Evolutionary conservation across 768 basidiomycete genomes (phyloP).

Genomic region (Gyrodon lividus): DNA sequence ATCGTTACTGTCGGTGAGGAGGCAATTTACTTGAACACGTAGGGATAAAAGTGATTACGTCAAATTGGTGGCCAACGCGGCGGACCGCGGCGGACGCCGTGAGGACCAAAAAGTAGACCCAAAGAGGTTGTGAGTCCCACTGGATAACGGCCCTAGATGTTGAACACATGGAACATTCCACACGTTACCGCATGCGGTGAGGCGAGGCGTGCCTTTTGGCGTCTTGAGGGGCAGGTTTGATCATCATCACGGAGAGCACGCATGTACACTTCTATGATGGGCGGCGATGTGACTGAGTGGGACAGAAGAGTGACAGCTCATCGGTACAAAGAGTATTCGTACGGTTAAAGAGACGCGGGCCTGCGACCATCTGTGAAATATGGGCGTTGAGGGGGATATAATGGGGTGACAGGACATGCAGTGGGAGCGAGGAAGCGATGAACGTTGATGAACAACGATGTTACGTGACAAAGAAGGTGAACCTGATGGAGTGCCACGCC

Average conservation of each 20-base stretch:
- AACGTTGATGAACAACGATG: not conserved
- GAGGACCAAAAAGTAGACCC: slow-evolving; percentile 13
- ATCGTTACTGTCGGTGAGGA: slow-evolving; percentile 22
- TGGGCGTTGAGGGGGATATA: slow-evolving; percentile 1
- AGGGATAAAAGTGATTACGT: slow-evolving; percentile 18
- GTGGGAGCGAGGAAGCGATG: slow-evolving; percentile 15
- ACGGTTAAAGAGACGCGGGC: not conserved
- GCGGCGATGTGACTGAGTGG: not conserved
- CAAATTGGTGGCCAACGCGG: slow-evolving; percentile 6
- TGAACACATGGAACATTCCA: slow-evolving; percentile 9
- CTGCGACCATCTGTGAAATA: slow-evolving; percentile 10
- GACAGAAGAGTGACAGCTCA: not conserved
- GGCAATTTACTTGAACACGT: slow-evolving; percentile 1
- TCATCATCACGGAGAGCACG: slow-evolving; percentile 1
- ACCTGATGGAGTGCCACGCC: slow-evolving; percentile 8
- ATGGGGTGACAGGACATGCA: slow-evolving; percentile 6
- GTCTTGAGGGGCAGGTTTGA: not conserved
- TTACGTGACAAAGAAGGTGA: not conserved
- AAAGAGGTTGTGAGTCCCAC: slow-evolving; percentile 11
- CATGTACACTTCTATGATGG: slow-evolving; percentile 6
- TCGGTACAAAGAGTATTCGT: slow-evolving; percentile 2
- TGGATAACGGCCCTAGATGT: slow-evolving; percentile 13
- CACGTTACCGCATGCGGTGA: slow-evolving; percentile 11
- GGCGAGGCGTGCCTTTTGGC: slow-evolving; percentile 9
- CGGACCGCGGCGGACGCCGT: slow-evolving; percentile 19